Evolutionary conservation across 345 rosid species (phyloP), one percentile per base, ranked within the genome.

Genomic region (Salix viminalis): DNA sequence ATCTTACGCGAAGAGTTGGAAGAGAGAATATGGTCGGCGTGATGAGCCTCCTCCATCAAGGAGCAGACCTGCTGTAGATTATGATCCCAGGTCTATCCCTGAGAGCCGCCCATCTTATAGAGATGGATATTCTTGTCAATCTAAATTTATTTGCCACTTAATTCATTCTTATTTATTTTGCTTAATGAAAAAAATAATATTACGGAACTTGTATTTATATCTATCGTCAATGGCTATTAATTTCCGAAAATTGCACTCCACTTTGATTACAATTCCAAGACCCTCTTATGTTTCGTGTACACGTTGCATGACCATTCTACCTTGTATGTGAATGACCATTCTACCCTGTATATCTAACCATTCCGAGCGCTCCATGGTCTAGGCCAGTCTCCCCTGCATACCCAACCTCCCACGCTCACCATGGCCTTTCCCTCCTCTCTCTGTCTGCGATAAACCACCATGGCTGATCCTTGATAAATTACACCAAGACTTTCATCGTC

Each of bases 41-140:
- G 97, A 91, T 70, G 97, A 92, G 81, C 84, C 86, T 79, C 98
- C 93, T 81, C 96, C 96, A 78, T 91, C 88, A 56, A 86, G 98
- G 83, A 86, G 89, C 85, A 88, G 97, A 84, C 88, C 87, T 81
- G 81, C 91, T 85, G 76, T 81, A 39, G 97, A 91, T 78, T 92
- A 93, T 85, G 87, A 89, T 76, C 85, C 95, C 30, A 91, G 98
- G 85, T 82, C 80, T 74, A 81, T 91, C 42, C 86, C 91, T 5
- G 97, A 96, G 71, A 96, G 99, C 75, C 89, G 89, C 62, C 80
- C 82, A 70, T 84, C 96, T 18, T 91, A 91, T 77, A 86, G 95
- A 83, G 99, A 96, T 73, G 94, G 92, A 12, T 91, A 91, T 84
- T 75, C 88, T 68, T 80, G 32, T 30, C 32, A 30, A 30, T 30